Conservation (phyloP, 371 early-diverging fungal species). For the Zopfochytrium polystomum region DNA sequence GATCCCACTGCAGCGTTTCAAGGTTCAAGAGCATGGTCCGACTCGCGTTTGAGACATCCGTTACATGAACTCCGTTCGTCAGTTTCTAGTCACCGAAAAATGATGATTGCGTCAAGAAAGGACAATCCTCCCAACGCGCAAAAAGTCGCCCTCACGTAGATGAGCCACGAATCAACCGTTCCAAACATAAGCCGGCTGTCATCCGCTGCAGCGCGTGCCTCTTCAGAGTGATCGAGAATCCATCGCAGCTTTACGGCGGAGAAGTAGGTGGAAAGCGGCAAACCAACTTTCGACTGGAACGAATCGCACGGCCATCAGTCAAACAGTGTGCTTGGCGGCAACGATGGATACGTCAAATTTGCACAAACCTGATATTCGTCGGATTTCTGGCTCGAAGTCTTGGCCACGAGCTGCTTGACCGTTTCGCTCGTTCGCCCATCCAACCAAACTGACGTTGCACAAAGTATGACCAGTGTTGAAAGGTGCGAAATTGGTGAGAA, state of each 20-base stretch:
- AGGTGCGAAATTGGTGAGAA: slow-evolving; percentile 6
- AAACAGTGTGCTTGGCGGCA: not conserved
- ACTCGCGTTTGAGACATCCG: slow-evolving; percentile 94
- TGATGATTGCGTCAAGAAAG: slow-evolving; percentile 15
- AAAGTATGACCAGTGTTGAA: not conserved
- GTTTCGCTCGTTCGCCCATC: slow-evolving; percentile 80
- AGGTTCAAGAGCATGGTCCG: slow-evolving; percentile 94
- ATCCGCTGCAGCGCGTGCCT: slow-evolving; percentile 64
- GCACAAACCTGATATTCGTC: slow-evolving; percentile 41
- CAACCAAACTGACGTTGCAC: slow-evolving; percentile 73
- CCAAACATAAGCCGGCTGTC: slow-evolving; percentile 74
- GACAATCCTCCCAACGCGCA: not conserved
- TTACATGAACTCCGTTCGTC: slow-evolving; percentile 75
- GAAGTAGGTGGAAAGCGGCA: slow-evolving; percentile 94
- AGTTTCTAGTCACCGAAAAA: slow-evolving; percentile 57
- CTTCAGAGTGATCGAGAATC: slow-evolving; percentile 79
- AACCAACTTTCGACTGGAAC: slow-evolving; percentile 64
- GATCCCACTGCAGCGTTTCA: slow-evolving; percentile 76
- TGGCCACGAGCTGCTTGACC: slow-evolving; percentile 61
- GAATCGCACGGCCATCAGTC: not conserved
- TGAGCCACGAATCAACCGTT: slow-evolving; percentile 92
- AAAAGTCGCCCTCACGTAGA: slow-evolving; percentile 56
- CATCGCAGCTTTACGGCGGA: slow-evolving; percentile 88
- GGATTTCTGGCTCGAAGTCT: slow-evolving; percentile 51
- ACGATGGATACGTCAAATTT: not conserved